Percentiles rank a stretch among this genome's conserved stretches.
phyloP scores from a whole-genome alignment of 73 alveolate species.

The Durusdinium trenchii region DNA sequence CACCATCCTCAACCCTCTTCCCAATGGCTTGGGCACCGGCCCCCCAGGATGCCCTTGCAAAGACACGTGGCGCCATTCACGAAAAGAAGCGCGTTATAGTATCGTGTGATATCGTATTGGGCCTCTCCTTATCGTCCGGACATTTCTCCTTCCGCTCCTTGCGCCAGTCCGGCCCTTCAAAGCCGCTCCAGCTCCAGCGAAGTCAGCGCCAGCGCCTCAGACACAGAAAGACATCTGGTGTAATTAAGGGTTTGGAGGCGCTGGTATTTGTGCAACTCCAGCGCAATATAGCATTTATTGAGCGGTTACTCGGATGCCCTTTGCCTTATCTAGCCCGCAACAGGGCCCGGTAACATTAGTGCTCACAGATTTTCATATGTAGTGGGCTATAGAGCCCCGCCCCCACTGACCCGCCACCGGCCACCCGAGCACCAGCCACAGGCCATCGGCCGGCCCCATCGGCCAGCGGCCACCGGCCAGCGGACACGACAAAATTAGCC shows the following conservation, averaged over 20 bases:
- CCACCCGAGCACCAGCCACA: not conserved
- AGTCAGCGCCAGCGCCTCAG: too few species aligned
- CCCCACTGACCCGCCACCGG: not conserved
- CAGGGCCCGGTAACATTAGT: not conserved
- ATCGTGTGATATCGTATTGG: too few species aligned
- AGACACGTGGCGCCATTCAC: too few species aligned
- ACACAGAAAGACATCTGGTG: not conserved
- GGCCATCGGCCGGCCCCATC: slow-evolving; percentile 20
- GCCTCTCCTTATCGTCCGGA: too few species aligned
- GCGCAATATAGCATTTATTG: not conserved
- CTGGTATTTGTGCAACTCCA: not conserved
- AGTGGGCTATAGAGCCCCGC: not conserved
- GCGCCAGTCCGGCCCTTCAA: too few species aligned
- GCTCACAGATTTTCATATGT: not conserved
- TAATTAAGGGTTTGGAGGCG: not conserved
- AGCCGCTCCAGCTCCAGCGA: too few species aligned
- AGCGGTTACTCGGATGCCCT: not conserved
- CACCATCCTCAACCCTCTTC: too few species aligned
- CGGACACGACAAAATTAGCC: slow-evolving; percentile 26
- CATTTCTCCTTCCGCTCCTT: too few species aligned
- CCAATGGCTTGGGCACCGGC: too few species aligned
- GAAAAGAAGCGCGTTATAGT: too few species aligned
- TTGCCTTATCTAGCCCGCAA: not conserved
- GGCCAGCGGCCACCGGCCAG: slow-evolving; percentile 35
- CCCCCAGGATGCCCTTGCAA: too few species aligned